These are phyloP conservation scores for Blumeriella jaapii DNA, from an alignment of 2,329 filamentous ascomycete species.

Conservation along the genomic window DNA sequence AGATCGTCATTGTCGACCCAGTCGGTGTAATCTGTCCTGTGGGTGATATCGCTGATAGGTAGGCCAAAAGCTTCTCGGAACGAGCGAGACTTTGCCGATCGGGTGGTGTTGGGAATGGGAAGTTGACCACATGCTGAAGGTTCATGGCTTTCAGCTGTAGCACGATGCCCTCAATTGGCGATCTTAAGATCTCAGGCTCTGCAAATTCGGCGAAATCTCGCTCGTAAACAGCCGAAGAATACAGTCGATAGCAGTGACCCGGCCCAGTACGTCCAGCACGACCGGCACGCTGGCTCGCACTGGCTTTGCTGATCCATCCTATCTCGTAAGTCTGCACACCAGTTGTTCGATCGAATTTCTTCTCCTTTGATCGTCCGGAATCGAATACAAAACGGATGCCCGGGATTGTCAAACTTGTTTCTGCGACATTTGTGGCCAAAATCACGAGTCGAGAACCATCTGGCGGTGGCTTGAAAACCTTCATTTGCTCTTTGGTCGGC, in stretches of 20 bases:
- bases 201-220: constrained; percentile 78
- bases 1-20: constrained; percentile 73
- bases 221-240: constrained; percentile 89
- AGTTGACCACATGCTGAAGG: constrained; percentile 79
- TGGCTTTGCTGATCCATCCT: constrained; percentile 95
- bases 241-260: constrained; percentile 89
- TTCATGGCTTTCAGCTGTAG: constrained; percentile 93
- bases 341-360: constrained; percentile 74
- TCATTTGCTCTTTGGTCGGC: constrained; percentile 80
- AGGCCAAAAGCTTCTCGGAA: constrained; percentile 76
- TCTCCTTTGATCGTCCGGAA: constrained; percentile 83
- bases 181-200: constrained; percentile 78
- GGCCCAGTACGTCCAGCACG: constrained; percentile 92
- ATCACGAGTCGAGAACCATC: constrained; percentile 78
- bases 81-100: constrained; percentile 63
- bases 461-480: constrained; percentile 77
- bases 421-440: constrained; percentile 89
- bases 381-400: constrained; percentile 94
- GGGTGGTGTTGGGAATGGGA: constrained; percentile 90
- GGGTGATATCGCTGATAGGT: constrained; percentile 67
- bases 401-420: constrained; percentile 94
- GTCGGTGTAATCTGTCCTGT: constrained; percentile 69
- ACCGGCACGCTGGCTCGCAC: constrained; percentile 80
- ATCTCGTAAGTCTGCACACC: constrained; percentile 94
- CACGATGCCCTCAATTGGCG: constrained; percentile 86